phyloP scores from a whole-genome alignment of 352 stramenopile genomes.

The Phytopythium vexans region DNA sequence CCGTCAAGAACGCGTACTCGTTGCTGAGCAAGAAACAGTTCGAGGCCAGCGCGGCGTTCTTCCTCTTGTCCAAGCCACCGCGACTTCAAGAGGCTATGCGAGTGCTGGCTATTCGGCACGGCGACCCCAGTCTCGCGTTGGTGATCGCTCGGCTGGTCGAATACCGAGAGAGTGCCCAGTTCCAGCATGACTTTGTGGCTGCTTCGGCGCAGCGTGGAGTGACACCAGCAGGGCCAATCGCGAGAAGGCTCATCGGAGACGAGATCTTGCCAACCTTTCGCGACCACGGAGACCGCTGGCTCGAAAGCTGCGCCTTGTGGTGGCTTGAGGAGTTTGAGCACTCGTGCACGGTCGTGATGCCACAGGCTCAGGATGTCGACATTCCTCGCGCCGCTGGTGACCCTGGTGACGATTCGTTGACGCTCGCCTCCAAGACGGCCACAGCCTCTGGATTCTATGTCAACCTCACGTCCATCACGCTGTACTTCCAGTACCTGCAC shows the following conservation, averaged over 20 bases:
- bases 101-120: conserved; percentile 82
- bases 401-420: too few relatives aligned
- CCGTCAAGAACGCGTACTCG: conserved; percentile 95
- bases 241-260: conserved; percentile 55
- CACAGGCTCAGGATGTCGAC: conserved; percentile 66
- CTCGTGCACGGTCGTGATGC: conserved; percentile 59
- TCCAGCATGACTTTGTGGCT: conserved; percentile 57
- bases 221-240: conserved; percentile 45
- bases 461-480: conserved; percentile 79
- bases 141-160: conserved; percentile 88
- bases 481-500: conserved; percentile 84
- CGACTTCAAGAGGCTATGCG: conserved; percentile 91
- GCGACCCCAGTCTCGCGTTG: conserved; percentile 88
- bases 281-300: conserved; percentile 54
- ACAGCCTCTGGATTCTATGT: conserved; percentile 69
- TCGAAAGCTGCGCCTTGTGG: conserved; percentile 79
- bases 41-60: conserved; percentile 87
- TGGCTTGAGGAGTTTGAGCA: conserved; percentile 88
- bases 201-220: conserved; percentile 43
- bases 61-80: conserved; percentile 91
- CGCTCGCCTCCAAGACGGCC: conserved; percentile 42
- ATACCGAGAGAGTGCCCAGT: conserved; percentile 44
- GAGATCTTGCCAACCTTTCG: conserved; percentile 71
- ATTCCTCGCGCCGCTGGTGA: conserved; percentile 21
- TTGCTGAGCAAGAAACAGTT: conserved; percentile 93